A percentile compares a stretch with the other conserved stretches of the same genome.
These are phyloP conservation scores for Heterobasidion irregulare DNA, from an alignment of 1,284 basidiomycete species.

Conservation along the genomic window DNA sequence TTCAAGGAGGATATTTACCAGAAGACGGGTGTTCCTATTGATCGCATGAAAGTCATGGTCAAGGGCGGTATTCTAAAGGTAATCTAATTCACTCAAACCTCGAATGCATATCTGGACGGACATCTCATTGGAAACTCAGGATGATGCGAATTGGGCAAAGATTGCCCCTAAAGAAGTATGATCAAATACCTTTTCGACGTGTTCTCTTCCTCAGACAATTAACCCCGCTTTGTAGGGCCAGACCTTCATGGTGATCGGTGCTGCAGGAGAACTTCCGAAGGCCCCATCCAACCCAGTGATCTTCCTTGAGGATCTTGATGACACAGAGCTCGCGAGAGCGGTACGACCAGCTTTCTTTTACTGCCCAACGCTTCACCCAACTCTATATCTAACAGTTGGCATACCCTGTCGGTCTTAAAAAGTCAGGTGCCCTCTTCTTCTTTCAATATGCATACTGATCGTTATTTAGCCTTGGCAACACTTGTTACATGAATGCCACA, in stretches of 20 bases:
- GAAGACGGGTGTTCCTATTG: conserved; percentile 79
- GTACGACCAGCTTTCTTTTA: conserved; percentile 32
- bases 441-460: conserved; percentile 12
- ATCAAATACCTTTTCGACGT: conserved; percentile 5
- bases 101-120: background rate
- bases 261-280: conserved; percentile 86
- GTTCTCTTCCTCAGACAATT: background rate
- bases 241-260: conserved; percentile 85
- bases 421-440: conserved; percentile 29
- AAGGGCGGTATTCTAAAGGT: conserved; percentile 92
- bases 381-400: conserved; percentile 31
- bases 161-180: conserved; percentile 72
- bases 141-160: conserved; percentile 81
- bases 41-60: conserved; percentile 96
- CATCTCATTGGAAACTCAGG: conserved; percentile 34
- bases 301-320: conserved; percentile 90
- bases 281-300: conserved; percentile 73
- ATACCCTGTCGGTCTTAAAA: conserved; percentile 63
- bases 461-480: conserved; percentile 65
- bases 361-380: background rate
- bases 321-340: conserved; percentile 71
- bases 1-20: conserved; percentile 85
- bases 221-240: conserved; percentile 41
- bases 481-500: conserved; percentile 95
- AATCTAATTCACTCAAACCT: conserved; percentile 3